Evolutionary conservation across 768 basidiomycete genomes (phyloP), one percentile per base, ranked within the genome.

Genomic region (Chiua virens): DNA sequence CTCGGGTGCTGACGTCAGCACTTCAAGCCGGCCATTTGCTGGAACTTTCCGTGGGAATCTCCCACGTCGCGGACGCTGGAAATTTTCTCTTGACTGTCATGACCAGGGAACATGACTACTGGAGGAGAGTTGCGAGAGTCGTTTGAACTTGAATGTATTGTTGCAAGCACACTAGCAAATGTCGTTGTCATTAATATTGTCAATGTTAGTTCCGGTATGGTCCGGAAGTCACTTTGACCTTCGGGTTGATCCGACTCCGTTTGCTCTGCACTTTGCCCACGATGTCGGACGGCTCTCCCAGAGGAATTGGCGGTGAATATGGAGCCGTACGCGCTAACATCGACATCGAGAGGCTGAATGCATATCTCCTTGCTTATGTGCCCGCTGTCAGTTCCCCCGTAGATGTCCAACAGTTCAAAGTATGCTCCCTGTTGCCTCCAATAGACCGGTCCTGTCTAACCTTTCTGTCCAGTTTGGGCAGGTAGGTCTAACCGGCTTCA

Each of bases 321-420:
- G 90, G 90, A 23, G 75, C 82, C 45, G 69, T 93, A 11, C 80
- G 90, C 41, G 85, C 90, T 10, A 75, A 66, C 43, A 85, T 94
- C 57, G 80, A 92, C 60, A 62, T 85, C 27, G 73, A 70, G 32
- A 79, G 72, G 47, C 76, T 94, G 48, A 86, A 87, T 56, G 63
- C 64, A 21, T 93, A 89, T 67, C 79, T 98, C 55, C 63, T 71
- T 46, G 64, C 72, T 47, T 71, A 80, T 60, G 81, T 87, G 8
- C 69, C 76, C 14, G 72, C 67, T 0, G 77, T 94, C 46, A 71
- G 71, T 42, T 69, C 80, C 2, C 89, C 92, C 0, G 80, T 96
- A 17, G 71, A 75, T 18, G 82, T 97, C 28, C 89, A 93, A 75
- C 96, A 98, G 70, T 98, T 98, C 79, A 91, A 91, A 73, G 91